A percentile compares a stretch with the other conserved stretches of the same genome.
These are phyloP conservation scores for Cystobasidium sp. DNA, from an alignment of 1,284 basidiomycete species.

Conservation along the genomic window DNA sequence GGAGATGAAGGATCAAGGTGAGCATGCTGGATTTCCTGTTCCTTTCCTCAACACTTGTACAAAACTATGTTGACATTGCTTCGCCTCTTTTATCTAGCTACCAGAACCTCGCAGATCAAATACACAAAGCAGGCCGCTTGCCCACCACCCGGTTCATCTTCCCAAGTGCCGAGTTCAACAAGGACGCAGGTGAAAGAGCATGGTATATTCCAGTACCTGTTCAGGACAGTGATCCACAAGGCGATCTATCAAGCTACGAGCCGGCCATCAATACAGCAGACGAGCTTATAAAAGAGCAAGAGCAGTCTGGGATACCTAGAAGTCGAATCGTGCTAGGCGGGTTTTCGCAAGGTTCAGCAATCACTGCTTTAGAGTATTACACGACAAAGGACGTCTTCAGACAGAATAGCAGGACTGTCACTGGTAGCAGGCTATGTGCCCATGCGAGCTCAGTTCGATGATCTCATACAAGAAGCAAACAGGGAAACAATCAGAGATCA, in stretches of 20 bases:
- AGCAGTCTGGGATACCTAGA: conserved; percentile 21
- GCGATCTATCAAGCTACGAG: conserved; percentile 12
- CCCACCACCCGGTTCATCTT: conserved; percentile 37
- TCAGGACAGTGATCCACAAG: conserved; percentile 23
- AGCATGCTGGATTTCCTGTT: background rate
- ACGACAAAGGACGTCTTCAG: conserved; percentile 8
- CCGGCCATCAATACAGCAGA: conserved; percentile 26
- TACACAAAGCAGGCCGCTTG: conserved; percentile 37
- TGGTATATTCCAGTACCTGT: conserved; percentile 38
- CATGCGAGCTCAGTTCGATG: conserved; percentile 24
- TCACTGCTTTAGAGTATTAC: conserved; percentile 28
- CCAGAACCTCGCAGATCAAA: conserved; percentile 40
- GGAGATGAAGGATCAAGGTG: conserved; percentile 43
- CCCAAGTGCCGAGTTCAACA: conserved; percentile 37
- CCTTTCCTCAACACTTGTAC: background rate
- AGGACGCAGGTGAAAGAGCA: conserved; percentile 34
- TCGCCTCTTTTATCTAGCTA: conserved; percentile 1
- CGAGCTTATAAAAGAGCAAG: conserved; percentile 31
- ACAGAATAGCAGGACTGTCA: conserved; percentile 26
- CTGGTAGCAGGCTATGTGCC: conserved; percentile 37
- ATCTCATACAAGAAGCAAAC: conserved; percentile 6
- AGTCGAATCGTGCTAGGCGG: conserved; percentile 31
- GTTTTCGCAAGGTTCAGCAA: conserved; percentile 37
- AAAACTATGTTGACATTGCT: background rate
- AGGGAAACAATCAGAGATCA: conserved; percentile 31